These are phyloP conservation scores for Mychonastes homosphaera DNA, from an alignment of 139 green algal species.

Conservation along the genomic window DNA sequence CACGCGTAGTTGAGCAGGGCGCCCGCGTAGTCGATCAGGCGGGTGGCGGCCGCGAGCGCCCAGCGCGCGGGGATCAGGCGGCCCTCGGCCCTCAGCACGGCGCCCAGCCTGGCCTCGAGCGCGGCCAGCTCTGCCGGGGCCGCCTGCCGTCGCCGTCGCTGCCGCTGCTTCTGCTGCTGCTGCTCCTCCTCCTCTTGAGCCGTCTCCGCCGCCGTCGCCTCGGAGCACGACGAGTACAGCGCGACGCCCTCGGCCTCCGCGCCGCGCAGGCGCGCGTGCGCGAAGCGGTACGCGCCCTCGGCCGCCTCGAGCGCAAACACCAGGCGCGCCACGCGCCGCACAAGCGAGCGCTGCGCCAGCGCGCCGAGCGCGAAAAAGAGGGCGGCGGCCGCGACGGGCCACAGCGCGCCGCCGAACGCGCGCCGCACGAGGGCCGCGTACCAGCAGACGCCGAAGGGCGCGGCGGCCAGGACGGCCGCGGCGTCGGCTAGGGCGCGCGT, in stretches of 20 bases:
- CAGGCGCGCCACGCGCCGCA: conserved; percentile 30
- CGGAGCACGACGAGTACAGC: background rate
- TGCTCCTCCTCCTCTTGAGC: conserved; percentile 25
- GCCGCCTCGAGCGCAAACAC: conserved; percentile 37
- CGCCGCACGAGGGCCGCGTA: conserved; percentile 18
- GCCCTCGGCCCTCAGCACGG: conserved; percentile 27
- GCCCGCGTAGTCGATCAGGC: conserved; percentile 40
- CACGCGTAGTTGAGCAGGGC: conserved; percentile 46
- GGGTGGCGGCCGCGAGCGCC: conserved; percentile 27
- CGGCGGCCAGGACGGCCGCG: conserved; percentile 20
- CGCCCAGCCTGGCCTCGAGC: conserved; percentile 21
- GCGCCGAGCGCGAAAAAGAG: conserved; percentile 34
- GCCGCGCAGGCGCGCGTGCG: conserved; percentile 25
- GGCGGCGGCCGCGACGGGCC: conserved; percentile 18
- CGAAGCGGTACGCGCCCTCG: conserved; percentile 39
- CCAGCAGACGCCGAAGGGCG: conserved; percentile 33
- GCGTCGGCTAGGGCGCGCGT: conserved; percentile 20
- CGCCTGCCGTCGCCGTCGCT: background rate
- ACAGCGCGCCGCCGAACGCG: conserved; percentile 29
- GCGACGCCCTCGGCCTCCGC: background rate
- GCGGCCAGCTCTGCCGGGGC: conserved; percentile 12
- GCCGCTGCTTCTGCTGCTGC: conserved; percentile 1
- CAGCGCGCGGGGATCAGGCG: conserved; percentile 21
- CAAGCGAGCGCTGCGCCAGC: conserved; percentile 30
- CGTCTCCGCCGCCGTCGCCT: conserved; percentile 3